phyloP scores from a whole-genome alignment of 306 rosid species.

The Vachellia collinsii region DNA sequence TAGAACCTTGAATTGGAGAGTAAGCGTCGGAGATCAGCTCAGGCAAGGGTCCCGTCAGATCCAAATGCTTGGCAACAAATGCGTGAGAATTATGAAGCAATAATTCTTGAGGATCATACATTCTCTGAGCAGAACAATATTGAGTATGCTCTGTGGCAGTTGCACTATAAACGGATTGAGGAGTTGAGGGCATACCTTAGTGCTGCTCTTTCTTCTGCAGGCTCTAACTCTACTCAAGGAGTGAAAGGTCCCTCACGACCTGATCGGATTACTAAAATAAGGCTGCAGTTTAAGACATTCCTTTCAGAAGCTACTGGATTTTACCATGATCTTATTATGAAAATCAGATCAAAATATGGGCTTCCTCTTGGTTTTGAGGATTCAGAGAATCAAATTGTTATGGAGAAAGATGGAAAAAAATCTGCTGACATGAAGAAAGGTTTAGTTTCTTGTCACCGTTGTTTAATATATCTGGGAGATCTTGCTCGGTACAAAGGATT shows the following conservation, averaged over 20 bases:
- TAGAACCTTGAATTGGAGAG: slow-evolving; percentile 82
- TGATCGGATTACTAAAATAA: slow-evolving; percentile 77
- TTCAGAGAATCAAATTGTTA: slow-evolving; percentile 60
- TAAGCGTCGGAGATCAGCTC: slow-evolving; percentile 78
- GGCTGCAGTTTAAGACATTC: slow-evolving; percentile 85
- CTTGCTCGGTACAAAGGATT: slow-evolving; percentile 94
- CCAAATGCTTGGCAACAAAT: slow-evolving; percentile 95
- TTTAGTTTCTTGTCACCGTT: slow-evolving; percentile 82
- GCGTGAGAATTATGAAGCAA: slow-evolving; percentile 91
- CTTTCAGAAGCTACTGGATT: slow-evolving; percentile 96
- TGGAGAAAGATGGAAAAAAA: slow-evolving; percentile 86
- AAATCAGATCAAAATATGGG: slow-evolving; percentile 84
- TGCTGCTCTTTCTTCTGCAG: slow-evolving; percentile 60
- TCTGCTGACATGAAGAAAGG: slow-evolving; percentile 81
- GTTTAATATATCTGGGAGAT: slow-evolving; percentile 93
- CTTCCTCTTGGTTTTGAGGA: slow-evolving; percentile 86
- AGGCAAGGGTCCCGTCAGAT: slow-evolving; percentile 89
- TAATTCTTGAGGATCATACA: slow-evolving; percentile 85
- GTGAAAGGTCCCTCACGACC: slow-evolving; percentile 69
- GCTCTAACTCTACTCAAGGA: slow-evolving; percentile 68
- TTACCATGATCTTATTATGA: slow-evolving; percentile 88
- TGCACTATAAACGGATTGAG: slow-evolving; percentile 92
- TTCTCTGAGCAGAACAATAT: slow-evolving; percentile 81
- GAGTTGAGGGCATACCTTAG: slow-evolving; percentile 77
- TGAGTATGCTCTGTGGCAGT: slow-evolving; percentile 89